phyloP scores from a whole-genome alignment of 2,329 filamentous ascomycete species.

The Hypoxylon sp. region DNA sequence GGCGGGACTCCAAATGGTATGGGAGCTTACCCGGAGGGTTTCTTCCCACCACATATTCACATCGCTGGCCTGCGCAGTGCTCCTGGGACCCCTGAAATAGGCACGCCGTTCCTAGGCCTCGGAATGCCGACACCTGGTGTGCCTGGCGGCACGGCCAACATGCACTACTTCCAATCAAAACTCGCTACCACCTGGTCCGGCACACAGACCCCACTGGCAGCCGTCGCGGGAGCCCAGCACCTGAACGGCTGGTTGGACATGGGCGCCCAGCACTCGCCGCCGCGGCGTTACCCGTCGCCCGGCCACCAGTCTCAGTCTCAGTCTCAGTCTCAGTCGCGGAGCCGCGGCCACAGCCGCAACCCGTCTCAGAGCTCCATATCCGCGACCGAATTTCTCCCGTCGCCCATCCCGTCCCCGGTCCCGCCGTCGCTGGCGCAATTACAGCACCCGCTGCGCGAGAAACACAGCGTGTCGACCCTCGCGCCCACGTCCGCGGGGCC shows the following conservation, averaged over 20 bases:
- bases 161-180: slow-evolving; percentile 86
- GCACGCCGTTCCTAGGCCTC: slow-evolving; percentile 66
- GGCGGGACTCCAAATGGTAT: slow-evolving; percentile 36
- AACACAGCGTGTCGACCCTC: slow-evolving; percentile 72
- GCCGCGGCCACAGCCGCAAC: slow-evolving; percentile 48
- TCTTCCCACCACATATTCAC: slow-evolving; percentile 56
- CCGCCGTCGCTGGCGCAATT: slow-evolving; percentile 51
- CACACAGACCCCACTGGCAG: slow-evolving; percentile 81
- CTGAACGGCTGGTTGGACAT: slow-evolving; percentile 62
- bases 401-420: slow-evolving; percentile 28
- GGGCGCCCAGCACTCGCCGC: slow-evolving; percentile 34
- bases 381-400: slow-evolving; percentile 54
- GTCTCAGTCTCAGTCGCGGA: slow-evolving; percentile 51
- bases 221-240: slow-evolving; percentile 78
- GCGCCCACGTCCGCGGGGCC: slow-evolving; percentile 65
- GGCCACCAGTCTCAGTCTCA: slow-evolving; percentile 13
- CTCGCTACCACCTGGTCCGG: slow-evolving; percentile 78
- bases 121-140: slow-evolving; percentile 70
- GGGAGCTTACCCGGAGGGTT: slow-evolving; percentile 41
- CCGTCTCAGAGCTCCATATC: slow-evolving; percentile 62
- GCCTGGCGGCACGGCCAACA: slow-evolving; percentile 78
- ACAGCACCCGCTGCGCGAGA: slow-evolving; percentile 63
- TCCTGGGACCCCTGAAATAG: slow-evolving; percentile 58
- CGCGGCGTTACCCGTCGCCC: slow-evolving; percentile 10
- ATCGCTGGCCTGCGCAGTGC: slow-evolving; percentile 51